These are phyloP conservation scores for Lycium ferocissimum DNA, from an alignment of 257 asterid species.

Conservation along the genomic window DNA sequence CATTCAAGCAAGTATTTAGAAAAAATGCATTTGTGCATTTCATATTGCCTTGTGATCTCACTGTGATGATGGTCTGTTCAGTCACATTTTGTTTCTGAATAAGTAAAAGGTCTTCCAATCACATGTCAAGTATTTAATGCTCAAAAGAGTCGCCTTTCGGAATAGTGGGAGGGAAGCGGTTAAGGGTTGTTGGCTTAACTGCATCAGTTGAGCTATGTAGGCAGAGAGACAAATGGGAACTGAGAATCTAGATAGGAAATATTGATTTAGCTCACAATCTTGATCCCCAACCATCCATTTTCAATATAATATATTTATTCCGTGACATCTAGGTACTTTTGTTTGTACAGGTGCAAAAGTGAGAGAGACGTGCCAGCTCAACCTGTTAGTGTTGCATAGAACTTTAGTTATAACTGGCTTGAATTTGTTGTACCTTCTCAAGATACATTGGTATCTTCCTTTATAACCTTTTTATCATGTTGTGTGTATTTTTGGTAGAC, in stretches of 20 bases:
- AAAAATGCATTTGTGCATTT: conserved; percentile 15
- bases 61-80: conserved; percentile 12
- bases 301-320: background rate
- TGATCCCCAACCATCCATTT: background rate
- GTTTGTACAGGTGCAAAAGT: conserved; percentile 48
- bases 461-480: background rate
- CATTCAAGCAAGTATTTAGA: background rate
- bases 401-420: background rate
- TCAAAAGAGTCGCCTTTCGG: background rate
- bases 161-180: conserved; percentile 17
- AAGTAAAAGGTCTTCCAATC: background rate
- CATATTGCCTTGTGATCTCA: background rate
- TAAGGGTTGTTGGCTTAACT: conserved; percentile 1
- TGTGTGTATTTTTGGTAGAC: conserved; percentile 17
- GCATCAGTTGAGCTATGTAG: background rate
- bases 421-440: conserved; percentile 26
- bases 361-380: conserved; percentile 41
- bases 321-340: conserved; percentile 4
- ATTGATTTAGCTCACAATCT: background rate
- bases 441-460: conserved; percentile 14
- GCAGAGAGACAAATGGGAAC: background rate
- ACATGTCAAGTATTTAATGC: background rate
- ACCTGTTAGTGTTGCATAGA: conserved; percentile 42
- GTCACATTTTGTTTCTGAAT: background rate
- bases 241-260: background rate